Percentiles rank a stretch among this genome's conserved stretches.
phyloP scores from a whole-genome alignment of 1,284 basidiomycete genomes.

The Rhodotorula glutinis region DNA sequence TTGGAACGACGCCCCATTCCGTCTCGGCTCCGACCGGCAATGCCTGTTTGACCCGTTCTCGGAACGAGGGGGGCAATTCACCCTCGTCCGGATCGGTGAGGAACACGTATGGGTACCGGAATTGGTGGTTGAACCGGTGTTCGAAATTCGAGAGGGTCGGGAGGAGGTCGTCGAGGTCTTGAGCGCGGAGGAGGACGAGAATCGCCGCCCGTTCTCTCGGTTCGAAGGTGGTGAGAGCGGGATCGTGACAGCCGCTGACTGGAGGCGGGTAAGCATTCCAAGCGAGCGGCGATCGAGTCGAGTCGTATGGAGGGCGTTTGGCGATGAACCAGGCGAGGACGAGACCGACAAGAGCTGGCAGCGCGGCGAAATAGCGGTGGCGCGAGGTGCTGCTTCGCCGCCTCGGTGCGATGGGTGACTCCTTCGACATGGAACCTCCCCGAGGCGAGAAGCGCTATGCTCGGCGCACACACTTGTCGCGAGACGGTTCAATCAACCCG shows the following conservation, averaged over 20 bases:
- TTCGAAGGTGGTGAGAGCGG: constrained; percentile 8
- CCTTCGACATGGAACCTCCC: no score
- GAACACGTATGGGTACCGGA: constrained; percentile 43
- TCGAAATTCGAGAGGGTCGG: constrained; percentile 42
- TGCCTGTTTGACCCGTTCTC: constrained; percentile 10
- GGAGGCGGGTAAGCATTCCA: background rate
- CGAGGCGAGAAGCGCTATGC: no score
- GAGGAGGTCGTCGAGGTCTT: constrained; percentile 36
- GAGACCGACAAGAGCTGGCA: no score
- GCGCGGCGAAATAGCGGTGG: no score
- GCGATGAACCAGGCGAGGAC: background rate
- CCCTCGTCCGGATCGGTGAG: constrained; percentile 35
- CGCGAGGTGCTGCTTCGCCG: no score
- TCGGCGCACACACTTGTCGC: no score
- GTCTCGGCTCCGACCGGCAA: constrained; percentile 31
- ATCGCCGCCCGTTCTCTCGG: constrained; percentile 36
- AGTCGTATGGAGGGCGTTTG: background rate
- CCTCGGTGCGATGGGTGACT: no score
- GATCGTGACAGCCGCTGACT: constrained; percentile 13
- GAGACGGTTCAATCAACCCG: no score
- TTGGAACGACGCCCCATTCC: constrained; percentile 33
- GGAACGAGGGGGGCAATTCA: constrained; percentile 28
- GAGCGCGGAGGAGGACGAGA: constrained; percentile 35
- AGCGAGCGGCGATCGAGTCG: no score
- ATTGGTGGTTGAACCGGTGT: constrained; percentile 36